Evolutionary conservation across 139 green algal species (phyloP).

Genomic region (Pycnococcus provasolii): DNA sequence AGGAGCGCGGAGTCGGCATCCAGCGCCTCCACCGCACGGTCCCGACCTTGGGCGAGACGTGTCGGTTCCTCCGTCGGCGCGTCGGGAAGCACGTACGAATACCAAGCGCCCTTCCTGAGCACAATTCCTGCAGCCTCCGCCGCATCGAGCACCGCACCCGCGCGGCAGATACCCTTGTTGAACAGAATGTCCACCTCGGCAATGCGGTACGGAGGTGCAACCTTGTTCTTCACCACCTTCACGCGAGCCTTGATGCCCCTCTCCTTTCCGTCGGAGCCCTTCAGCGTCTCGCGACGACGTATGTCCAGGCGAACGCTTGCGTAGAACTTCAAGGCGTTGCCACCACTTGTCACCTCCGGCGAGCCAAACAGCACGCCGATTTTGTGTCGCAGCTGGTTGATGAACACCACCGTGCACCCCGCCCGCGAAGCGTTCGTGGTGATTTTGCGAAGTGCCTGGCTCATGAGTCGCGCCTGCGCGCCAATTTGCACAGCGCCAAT

Average conservation of each 20-base stretch:
- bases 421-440: conserved; percentile 57
- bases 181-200: conserved; percentile 87
- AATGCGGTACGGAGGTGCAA: conserved; percentile 36
- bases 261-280: conserved; percentile 28
- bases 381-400: conserved; percentile 91
- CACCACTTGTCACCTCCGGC: conserved; percentile 81
- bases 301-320: conserved; percentile 35
- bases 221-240: conserved; percentile 89
- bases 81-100: conserved; percentile 37
- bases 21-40: conserved; percentile 46
- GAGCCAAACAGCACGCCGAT: conserved; percentile 80
- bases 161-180: conserved; percentile 55
- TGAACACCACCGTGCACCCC: conserved; percentile 74
- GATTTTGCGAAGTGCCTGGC: conserved; percentile 78
- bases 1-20: conserved; percentile 31
- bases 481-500: conserved; percentile 58
- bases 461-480: conserved; percentile 86
- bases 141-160: conserved; percentile 54
- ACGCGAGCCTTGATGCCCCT: conserved; percentile 45
- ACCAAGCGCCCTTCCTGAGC: conserved; percentile 48
- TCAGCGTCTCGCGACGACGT: conserved; percentile 54
- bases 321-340: conserved; percentile 94
- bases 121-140: conserved; percentile 61
- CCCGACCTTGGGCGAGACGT: conserved; percentile 47
- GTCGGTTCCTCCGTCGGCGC: conserved; percentile 18